Evolutionary conservation across 2,329 filamentous ascomycete species (phyloP).

Genomic region (Pseudogymnoascus sp.): DNA sequence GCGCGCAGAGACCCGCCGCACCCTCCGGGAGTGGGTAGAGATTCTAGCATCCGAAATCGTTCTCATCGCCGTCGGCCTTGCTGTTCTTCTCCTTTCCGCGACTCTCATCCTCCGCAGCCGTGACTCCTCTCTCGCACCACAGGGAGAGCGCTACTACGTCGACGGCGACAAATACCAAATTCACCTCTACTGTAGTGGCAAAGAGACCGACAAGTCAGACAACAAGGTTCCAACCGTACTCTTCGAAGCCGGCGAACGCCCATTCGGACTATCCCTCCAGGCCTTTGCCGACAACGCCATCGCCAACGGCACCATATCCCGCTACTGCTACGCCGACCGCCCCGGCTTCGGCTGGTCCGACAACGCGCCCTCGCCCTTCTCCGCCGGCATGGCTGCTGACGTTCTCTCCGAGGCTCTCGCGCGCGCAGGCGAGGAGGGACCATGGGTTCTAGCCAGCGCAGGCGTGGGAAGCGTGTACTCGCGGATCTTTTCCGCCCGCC

Average conservation of each 20-base stretch:
- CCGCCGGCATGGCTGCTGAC: conserved; percentile 86
- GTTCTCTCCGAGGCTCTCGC: conserved; percentile 81
- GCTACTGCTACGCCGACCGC: conserved; percentile 94
- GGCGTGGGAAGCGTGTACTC: conserved; percentile 85
- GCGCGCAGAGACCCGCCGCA: conserved; percentile 75
- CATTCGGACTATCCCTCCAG: conserved; percentile 74
- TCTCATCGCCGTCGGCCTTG: conserved; percentile 61
- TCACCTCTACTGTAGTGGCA: conserved; percentile 80
- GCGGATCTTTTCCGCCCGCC: conserved; percentile 82
- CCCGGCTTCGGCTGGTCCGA: conserved; percentile 86
- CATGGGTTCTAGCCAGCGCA: conserved; percentile 82
- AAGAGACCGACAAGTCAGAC: conserved; percentile 51
- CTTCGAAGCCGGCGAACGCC: conserved; percentile 74
- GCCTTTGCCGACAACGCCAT: conserved; percentile 71
- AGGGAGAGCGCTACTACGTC: conserved; percentile 72
- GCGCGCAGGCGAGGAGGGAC: conserved; percentile 72
- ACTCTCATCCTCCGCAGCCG: conserved; percentile 74
- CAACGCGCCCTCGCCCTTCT: conserved; percentile 87
- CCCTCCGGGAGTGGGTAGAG: conserved; percentile 75
- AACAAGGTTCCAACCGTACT: conserved; percentile 69
- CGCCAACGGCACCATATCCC: conserved; percentile 71
- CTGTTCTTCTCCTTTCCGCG: conserved; percentile 68
- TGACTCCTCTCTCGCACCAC: conserved; percentile 66
- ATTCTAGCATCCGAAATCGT: conserved; percentile 70
- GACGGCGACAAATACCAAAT: conserved; percentile 80